Percentiles rank a stretch among this genome's conserved stretches.
phyloP scores from a whole-genome alignment of 139 green algal species.

The Dunaliella primolecta region DNA sequence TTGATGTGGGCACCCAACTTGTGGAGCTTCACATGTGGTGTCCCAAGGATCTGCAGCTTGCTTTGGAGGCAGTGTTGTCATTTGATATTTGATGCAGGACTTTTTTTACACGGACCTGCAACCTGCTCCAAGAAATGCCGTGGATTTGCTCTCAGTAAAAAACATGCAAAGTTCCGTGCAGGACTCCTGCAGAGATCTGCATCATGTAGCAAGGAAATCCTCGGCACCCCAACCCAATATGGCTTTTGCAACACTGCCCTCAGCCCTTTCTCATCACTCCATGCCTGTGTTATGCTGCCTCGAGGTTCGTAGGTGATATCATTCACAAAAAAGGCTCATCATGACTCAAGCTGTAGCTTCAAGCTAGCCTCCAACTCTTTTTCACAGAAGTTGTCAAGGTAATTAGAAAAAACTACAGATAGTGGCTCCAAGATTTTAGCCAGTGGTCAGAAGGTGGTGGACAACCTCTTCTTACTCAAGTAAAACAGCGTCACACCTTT shows the following conservation, averaged over 20 bases:
- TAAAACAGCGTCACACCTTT: too few species aligned
- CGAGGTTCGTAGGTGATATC: too few species aligned
- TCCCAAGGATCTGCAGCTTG: background rate
- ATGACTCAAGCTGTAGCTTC: too few species aligned
- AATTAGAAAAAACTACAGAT: too few species aligned
- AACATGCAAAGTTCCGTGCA: background rate
- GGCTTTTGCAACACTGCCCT: slow-evolving; percentile 53
- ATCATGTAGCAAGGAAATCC: background rate
- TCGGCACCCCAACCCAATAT: slow-evolving; percentile 33
- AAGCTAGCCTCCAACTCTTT: too few species aligned
- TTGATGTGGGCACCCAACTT: background rate
- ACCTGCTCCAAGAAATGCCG: background rate
- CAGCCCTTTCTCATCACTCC: slow-evolving; percentile 35
- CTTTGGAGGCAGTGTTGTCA: background rate
- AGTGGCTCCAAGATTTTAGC: too few species aligned
- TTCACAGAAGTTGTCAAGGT: too few species aligned
- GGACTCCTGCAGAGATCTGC: background rate
- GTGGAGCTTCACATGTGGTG: background rate
- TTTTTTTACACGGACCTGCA: background rate
- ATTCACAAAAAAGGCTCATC: too few species aligned
- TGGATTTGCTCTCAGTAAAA: background rate
- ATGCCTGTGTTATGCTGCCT: background rate
- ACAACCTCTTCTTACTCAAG: too few species aligned
- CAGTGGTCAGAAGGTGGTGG: too few species aligned
- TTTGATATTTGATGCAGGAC: background rate